Percentiles rank a stretch among this genome's conserved stretches.
phyloP scores from a whole-genome alignment of 2,329 filamentous ascomycete genomes.

The Pseudogymnoascus sp. region DNA sequence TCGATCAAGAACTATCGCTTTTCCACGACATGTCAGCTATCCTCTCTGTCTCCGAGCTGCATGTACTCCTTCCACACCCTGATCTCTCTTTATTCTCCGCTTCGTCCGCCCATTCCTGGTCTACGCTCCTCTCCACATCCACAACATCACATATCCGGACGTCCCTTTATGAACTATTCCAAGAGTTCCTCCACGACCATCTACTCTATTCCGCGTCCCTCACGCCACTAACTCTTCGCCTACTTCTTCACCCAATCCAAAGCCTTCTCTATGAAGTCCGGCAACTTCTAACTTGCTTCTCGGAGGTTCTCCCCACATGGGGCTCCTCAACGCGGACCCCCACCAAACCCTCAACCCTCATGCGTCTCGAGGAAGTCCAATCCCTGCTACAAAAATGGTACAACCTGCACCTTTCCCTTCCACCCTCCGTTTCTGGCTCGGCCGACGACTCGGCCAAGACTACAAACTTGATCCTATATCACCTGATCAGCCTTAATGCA shows the following conservation, averaged over 20 bases:
- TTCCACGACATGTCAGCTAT: constrained; percentile 58
- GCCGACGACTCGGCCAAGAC: constrained; percentile 49
- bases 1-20: constrained; percentile 62
- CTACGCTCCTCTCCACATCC: background rate
- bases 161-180: constrained; percentile 59
- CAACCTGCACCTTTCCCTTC: constrained; percentile 44
- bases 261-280: constrained; percentile 56
- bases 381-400: constrained; percentile 59
- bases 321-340: constrained; percentile 37
- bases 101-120: background rate
- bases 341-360: constrained; percentile 52
- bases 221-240: constrained; percentile 52
- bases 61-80: constrained; percentile 49
- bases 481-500: constrained; percentile 62
- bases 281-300: constrained; percentile 59
- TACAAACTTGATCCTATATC: constrained; percentile 62
- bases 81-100: constrained; percentile 24
- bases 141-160: constrained; percentile 28
- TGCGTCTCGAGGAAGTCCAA: constrained; percentile 57
- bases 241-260: constrained; percentile 62
- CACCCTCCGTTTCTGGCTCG: constrained; percentile 38
- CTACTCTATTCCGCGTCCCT: constrained; percentile 41
- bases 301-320: constrained; percentile 43
- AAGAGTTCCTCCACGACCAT: constrained; percentile 59
- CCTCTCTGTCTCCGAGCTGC: constrained; percentile 58